A percentile compares a stretch with the other conserved stretches of the same genome.
Conservation (phyloP, 2,329 filamentous ascomycete genomes). For the Fusarium illudens region DNA sequence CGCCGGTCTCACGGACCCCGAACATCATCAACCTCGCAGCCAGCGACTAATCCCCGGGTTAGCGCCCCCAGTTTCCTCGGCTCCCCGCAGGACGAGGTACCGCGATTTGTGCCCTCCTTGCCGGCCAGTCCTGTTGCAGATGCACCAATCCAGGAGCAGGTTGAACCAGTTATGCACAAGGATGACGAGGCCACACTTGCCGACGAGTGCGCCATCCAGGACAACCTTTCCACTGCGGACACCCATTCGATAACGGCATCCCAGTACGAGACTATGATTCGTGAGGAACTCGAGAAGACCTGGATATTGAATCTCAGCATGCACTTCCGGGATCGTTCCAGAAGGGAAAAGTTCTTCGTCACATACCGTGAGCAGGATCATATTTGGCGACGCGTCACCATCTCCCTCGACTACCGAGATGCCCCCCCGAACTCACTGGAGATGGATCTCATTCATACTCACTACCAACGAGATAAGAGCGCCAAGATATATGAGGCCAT, state of each 20-base stretch:
- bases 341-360: constrained; percentile 96
- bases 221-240: constrained; percentile 50
- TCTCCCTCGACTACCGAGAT: constrained; percentile 91
- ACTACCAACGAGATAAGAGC: constrained; percentile 91
- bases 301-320: constrained; percentile 99
- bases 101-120: constrained; percentile 28
- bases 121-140: constrained; percentile 26
- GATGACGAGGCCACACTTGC: constrained; percentile 36
- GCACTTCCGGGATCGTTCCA: constrained; percentile 94
- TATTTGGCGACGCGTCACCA: constrained; percentile 86
- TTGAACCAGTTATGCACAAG: constrained; percentile 11
- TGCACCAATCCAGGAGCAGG: constrained; percentile 2
- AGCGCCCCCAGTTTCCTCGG: constrained; percentile 59
- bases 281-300: constrained; percentile 82
- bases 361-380: constrained; percentile 86
- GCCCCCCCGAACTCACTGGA: constrained; percentile 85
- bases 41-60: constrained; percentile 49
- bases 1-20: constrained; percentile 53
- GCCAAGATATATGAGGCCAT: constrained; percentile 94
- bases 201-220: constrained; percentile 37
- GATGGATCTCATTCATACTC: constrained; percentile 77
- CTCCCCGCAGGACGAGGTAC: constrained; percentile 31
- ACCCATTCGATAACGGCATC: constrained; percentile 60
- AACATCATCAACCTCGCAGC: constrained; percentile 33
- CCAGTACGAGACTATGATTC: constrained; percentile 70